Base-by-base conservation (phyloP, 2,329 filamentous ascomycete species). In the Trichoderma sp. region DNA sequence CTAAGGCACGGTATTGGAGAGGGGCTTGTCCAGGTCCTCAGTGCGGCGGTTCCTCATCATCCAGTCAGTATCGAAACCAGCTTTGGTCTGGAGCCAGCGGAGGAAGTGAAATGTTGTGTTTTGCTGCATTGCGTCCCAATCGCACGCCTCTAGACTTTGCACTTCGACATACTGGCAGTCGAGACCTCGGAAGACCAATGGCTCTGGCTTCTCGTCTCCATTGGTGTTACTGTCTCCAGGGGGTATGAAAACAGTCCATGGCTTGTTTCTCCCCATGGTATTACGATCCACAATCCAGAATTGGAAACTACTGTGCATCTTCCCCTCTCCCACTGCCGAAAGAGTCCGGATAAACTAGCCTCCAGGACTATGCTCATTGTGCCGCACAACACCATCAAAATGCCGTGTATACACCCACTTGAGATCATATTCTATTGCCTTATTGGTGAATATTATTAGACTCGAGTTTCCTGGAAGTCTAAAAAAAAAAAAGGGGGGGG, bases 211-310 rank as follows among this genome's bases (percentile, higher is more conserved):
- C n/a, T 35, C 6, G 10, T n/a, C 27, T 22, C 35, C 27, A 8
- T 27, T 29, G 19, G 7, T 37, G 34, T 57, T 37, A 32, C n/a
- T 4, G 22, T 56, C 63, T 1, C 6, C 39, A 1, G 3, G 8
- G 15, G 37, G n/a, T n/a, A 39, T 32, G 19, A 2, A 39, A 1
- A 1, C 17, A 7, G 17, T 1, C 9, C 12, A 32, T 32, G 52
- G 37, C 37, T 19, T 25, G 17, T 19, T 27, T 27, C 19, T 56
- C 15, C 15, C 34, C 27, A 25, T 42, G 12, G 53, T 19, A 15
- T 54, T 52, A 10, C 42, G 32, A 54, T 67, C 64, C 19, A 59
- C 27, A 5, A 67, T 54, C 64, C 54, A 67, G 32, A 67, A 27
- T 10, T 25, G 17, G 10, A 58, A 25, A 17, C 17, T 17, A 15